Evolutionary conservation across 257 asterid genomes (phyloP), one percentile per base, ranked within the genome.

Genomic region (Cinchona pubescens): DNA sequence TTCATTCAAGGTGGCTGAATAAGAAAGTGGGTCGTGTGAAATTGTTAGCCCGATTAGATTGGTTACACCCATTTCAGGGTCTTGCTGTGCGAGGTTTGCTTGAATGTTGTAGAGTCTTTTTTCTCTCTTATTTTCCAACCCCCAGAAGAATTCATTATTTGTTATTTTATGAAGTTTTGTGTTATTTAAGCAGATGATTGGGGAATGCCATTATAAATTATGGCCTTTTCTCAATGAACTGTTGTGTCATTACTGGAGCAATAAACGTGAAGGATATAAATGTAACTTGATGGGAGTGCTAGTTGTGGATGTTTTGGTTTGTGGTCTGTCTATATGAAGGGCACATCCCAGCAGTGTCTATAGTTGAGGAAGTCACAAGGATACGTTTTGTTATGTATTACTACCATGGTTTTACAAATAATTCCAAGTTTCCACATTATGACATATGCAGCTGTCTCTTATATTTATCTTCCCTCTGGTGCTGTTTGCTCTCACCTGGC

Each of bases 51-150:
- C 5, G 42, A 60, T 76, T 56, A 46, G 60, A 43, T 66, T 32
- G 75, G 67, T n/a, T n/a, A 67, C 13, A 40, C 61, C 37, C 3
- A 4, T 43, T 62, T 30, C 73, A 35, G 25, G 38, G 69, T 34
- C 30, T 43, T 55, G 16, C 74, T 27, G 7, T 25, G 79, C 51
- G 40, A 73, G 76, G 79, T 56, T 56, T 42, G 53, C 67, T 60
- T 56, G 61, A 69, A 58, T 53, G 60, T 63, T 43, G 68, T 68
- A 58, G 62, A 66, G 67, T 75, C 66, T 66, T 29, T 53, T 55
- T 40, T 1, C 29, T 65, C 38, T 29, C 18, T 16, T 15, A 30
- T 34, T n/a, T n/a, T 7, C 3, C 66, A 21, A 30, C 8, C 66
- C 66, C 19, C 0, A 37, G 23, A 37, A 21, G 42, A 8, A 29